phyloP scores from a whole-genome alignment of 2,329 filamentous ascomycete species.

The Verticillium klebahnii region DNA sequence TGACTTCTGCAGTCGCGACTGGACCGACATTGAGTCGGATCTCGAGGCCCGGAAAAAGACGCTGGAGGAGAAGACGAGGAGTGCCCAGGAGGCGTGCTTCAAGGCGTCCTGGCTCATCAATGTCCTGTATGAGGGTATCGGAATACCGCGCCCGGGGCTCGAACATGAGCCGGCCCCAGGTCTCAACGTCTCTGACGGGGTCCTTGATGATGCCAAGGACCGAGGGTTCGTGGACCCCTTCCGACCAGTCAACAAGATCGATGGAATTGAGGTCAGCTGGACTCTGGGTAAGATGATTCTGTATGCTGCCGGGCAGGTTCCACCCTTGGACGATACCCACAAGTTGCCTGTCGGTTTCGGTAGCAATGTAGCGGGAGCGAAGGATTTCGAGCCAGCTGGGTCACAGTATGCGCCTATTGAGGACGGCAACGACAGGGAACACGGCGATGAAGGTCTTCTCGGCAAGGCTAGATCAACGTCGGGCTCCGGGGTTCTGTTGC shows the following conservation, averaged over 20 bases:
- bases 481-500: constrained; percentile 70
- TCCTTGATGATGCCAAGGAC: constrained; percentile 63
- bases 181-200: constrained; percentile 68
- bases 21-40: constrained; percentile 68
- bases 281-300: constrained; percentile 94
- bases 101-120: constrained; percentile 98
- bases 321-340: constrained; percentile 44
- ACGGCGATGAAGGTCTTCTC: constrained; percentile 55
- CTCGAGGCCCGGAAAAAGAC: constrained; percentile 65
- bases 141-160: constrained; percentile 78
- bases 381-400: constrained; percentile 81
- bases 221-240: constrained; percentile 81
- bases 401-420: constrained; percentile 41
- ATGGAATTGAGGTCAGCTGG: constrained; percentile 92
- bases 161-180: constrained; percentile 53
- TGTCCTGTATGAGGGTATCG: constrained; percentile 91
- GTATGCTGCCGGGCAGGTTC: constrained; percentile 86
- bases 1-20: constrained; percentile 80
- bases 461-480: constrained; percentile 62
- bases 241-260: constrained; percentile 88
- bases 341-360: constrained; percentile 84
- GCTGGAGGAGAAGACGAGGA: constrained; percentile 71
- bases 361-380: constrained; percentile 65
- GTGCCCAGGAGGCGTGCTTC: constrained; percentile 87
- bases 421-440: constrained; percentile 49